Conservation (phyloP, 257 asterid species). For the Solanum pennellii region DNA sequence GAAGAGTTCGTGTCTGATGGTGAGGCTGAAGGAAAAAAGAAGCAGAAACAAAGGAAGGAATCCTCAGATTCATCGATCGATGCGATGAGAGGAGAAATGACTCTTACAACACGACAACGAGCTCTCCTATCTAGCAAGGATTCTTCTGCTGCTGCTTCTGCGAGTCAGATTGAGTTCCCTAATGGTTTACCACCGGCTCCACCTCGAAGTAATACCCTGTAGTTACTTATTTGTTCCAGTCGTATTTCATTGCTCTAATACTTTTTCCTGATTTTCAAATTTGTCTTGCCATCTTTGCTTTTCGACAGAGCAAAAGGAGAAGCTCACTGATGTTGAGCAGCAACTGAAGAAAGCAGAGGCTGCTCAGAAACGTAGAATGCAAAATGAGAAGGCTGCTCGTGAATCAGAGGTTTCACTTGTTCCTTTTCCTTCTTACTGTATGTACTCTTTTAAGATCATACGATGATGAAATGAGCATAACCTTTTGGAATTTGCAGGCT, state of each 20-base stretch:
- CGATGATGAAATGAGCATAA: not conserved
- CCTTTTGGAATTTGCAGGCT: conserved; percentile 11
- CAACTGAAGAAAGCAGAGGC: conserved; percentile 37
- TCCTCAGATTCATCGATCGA: conserved; percentile 46
- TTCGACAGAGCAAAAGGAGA: conserved; percentile 30
- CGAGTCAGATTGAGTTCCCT: conserved; percentile 32
- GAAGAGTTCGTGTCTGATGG: conserved; percentile 47
- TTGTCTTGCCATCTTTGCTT: not conserved
- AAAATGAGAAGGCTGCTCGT: conserved; percentile 37
- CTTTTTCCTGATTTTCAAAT: not conserved
- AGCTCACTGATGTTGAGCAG: conserved; percentile 37
- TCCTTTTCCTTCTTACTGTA: not conserved
- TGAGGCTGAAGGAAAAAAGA: conserved; percentile 45
- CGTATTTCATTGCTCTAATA: not conserved
- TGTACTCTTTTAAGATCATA: not conserved
- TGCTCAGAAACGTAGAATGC: conserved; percentile 37
- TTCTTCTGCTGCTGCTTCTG: not conserved
- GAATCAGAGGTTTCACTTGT: conserved; percentile 28
- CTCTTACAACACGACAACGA: conserved; percentile 85
- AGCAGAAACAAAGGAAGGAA: conserved; percentile 57
- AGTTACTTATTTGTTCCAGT: not conserved
- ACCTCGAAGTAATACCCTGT: conserved; percentile 26
- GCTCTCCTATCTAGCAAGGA: conserved; percentile 40
- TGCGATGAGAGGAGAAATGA: conserved; percentile 63
- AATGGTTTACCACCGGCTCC: conserved; percentile 37